A percentile compares a stretch with the other conserved stretches of the same genome.
phyloP scores from a whole-genome alignment of 768 basidiomycete genomes.

The Xanthoconium stramineum region DNA sequence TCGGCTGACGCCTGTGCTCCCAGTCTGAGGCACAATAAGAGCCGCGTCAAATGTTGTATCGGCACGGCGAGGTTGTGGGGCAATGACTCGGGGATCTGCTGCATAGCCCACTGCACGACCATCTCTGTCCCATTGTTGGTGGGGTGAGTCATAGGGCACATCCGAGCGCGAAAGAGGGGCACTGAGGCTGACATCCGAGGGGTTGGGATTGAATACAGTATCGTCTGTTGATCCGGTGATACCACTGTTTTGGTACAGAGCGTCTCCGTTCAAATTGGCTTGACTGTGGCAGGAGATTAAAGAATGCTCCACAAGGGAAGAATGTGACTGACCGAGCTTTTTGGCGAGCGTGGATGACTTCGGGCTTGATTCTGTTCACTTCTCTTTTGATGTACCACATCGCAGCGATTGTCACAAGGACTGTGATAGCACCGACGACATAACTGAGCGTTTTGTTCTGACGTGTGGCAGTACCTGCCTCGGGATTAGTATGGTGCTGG shows the following conservation, averaged over 20 bases:
- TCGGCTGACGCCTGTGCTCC: conserved; percentile 10
- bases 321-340: conserved; percentile 56
- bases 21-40: conserved; percentile 9
- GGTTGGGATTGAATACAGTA: conserved; percentile 35
- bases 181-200: conserved; percentile 42
- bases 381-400: conserved; percentile 80
- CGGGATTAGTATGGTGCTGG: conserved; percentile 1
- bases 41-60: conserved; percentile 14
- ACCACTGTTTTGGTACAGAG: conserved; percentile 30
- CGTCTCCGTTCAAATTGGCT: conserved; percentile 43
- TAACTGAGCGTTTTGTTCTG: conserved; percentile 67
- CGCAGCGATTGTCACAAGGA: conserved; percentile 68
- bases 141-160: conserved; percentile 28
- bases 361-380: conserved; percentile 67
- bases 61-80: conserved; percentile 46
- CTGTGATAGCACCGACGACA: conserved; percentile 61
- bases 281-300: conserved; percentile 39
- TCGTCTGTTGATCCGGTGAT: conserved; percentile 29
- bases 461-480: conserved; percentile 23
- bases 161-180: conserved; percentile 25
- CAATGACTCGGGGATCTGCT: conserved; percentile 43
- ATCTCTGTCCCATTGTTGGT: conserved; percentile 52
- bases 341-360: conserved; percentile 64
- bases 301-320: background rate
- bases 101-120: conserved; percentile 50